Conservation (phyloP, 768 basidiomycete genomes). For the Amanita pallidorosea region DNA sequence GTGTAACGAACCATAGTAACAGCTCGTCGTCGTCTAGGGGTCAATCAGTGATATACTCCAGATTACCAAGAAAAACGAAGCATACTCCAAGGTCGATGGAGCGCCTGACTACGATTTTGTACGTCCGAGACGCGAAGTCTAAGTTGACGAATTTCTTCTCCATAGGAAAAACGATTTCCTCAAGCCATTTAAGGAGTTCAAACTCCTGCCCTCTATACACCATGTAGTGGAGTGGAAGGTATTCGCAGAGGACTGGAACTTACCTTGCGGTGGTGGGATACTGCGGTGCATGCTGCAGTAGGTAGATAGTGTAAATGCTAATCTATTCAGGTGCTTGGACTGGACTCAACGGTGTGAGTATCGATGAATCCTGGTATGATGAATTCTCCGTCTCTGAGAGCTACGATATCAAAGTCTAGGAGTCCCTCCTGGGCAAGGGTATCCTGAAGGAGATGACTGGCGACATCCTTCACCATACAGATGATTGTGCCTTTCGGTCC, state of each 20-base stretch:
- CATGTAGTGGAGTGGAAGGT: neutral
- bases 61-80: slow-evolving; percentile 10
- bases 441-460: slow-evolving; percentile 32
- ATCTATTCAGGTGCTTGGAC: neutral
- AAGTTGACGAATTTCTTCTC: slow-evolving; percentile 68
- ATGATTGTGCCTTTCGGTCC: slow-evolving; percentile 39
- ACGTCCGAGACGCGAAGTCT: slow-evolving; percentile 58
- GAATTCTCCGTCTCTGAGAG: slow-evolving; percentile 48
- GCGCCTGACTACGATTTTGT: slow-evolving; percentile 60
- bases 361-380: slow-evolving; percentile 85
- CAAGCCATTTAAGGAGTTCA: slow-evolving; percentile 84
- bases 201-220: slow-evolving; percentile 59
- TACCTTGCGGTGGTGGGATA: slow-evolving; percentile 62
- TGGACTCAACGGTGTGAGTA: slow-evolving; percentile 70
- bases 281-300: slow-evolving; percentile 65
- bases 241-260: slow-evolving; percentile 9
- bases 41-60: neutral
- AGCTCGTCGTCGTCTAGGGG: slow-evolving; percentile 81
- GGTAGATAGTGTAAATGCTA: neutral
- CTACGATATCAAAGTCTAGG: slow-evolving; percentile 28
- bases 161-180: slow-evolving; percentile 77
- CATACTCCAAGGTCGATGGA: slow-evolving; percentile 69
- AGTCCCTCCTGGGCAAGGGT: slow-evolving; percentile 42
- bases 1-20: slow-evolving; percentile 83
- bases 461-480: slow-evolving; percentile 61